These are phyloP conservation scores for Sugiyamaella novakii DNA, from an alignment of 1,139 yeast genomes.

Conservation along the genomic window DNA sequence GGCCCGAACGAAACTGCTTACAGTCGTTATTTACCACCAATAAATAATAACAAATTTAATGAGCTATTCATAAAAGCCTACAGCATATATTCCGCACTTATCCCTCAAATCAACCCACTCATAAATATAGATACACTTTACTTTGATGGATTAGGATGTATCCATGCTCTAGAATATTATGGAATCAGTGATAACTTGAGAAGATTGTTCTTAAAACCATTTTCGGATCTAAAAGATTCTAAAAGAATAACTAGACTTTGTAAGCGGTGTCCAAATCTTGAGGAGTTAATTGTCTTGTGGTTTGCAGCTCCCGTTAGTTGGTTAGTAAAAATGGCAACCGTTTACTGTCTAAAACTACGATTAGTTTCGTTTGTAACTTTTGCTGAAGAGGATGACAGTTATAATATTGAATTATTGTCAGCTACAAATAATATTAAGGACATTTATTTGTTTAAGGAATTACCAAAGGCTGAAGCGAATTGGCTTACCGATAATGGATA, in stretches of 20 bases:
- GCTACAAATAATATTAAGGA: neutral
- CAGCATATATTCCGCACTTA: neutral
- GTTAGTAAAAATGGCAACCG: constrained; percentile 2
- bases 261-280: constrained; percentile 6
- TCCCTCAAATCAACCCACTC: neutral
- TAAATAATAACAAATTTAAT: neutral
- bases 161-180: constrained; percentile 9
- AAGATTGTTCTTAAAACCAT: constrained; percentile 2
- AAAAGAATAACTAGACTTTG: constrained; percentile 8
- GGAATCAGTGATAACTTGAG: neutral
- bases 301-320: constrained; percentile 6
- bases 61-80: neutral
- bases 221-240: constrained; percentile 1
- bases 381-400: neutral
- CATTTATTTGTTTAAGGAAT: neutral
- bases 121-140: neutral
- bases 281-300: constrained; percentile 5
- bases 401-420: neutral
- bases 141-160: constrained; percentile 5
- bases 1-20: constrained; percentile 1
- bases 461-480: constrained; percentile 1
- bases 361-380: neutral
- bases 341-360: neutral
- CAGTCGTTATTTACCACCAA: neutral
- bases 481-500: constrained; percentile 7